Evolutionary conservation across 2,329 filamentous ascomycete species (phyloP), one percentile per base, ranked within the genome.

Genomic region (Aspergillus sclerotialis): DNA sequence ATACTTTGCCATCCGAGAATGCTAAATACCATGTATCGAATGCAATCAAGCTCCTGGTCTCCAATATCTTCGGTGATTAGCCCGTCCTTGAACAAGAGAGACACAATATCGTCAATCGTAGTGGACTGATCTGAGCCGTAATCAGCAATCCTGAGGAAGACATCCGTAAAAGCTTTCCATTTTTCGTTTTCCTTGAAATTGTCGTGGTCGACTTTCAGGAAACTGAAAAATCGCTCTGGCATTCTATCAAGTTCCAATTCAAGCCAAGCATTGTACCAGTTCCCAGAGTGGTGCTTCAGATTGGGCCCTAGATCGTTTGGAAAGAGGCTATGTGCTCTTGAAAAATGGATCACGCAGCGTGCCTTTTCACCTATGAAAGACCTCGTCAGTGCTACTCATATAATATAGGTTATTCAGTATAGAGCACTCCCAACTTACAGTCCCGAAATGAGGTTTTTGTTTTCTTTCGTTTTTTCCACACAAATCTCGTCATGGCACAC

Each of bases 1-100:
- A 39, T 39, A 10, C 33, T 39, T 27, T 36, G 37, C 25, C 30
- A 39, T 17, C 29, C 33, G 9, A 39, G n/a, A 13, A 30, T 11
- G 17, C 8, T 27, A 28, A 38, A 38, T 11, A 32, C 24, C 24
- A 38, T 6, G 4, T 30, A 40, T 21, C 33, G 24, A 13, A 18
- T 17, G 19, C 19, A 21, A 10, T 30, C 12, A 15, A 30, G 13
- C 14, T 21, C 15, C 10, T 21, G 29, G 9, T 30, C 17, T 7
- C 15, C 29, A 19, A 7, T 21, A n/a, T 30, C 28, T 15, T 14
- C 16, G 7, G 28, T 16, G 8, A 30, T 5, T 5, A 30, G 8
- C 13, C 29, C 29, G 7, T 18, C 29, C 13, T 30, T 17, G 16
- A n/a, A 21, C 7, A 30, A 15, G 5, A 11, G 16, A 5, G 16